These are phyloP conservation scores for Gentiana straminea DNA, from an alignment of 257 asterid species.

Conservation along the genomic window DNA sequence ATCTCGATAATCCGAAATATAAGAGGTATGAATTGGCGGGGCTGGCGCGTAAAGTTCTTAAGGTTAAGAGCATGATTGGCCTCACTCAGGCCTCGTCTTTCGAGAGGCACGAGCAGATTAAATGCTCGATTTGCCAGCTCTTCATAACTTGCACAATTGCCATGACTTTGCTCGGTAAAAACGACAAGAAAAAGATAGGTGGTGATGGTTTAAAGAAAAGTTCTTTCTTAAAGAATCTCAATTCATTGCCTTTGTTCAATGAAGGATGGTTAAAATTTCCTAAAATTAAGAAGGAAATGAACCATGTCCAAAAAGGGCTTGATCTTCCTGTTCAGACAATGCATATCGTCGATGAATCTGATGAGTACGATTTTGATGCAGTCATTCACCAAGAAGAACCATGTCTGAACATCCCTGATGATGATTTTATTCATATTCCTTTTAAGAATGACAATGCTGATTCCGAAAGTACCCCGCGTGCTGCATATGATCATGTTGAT, in stretches of 20 bases:
- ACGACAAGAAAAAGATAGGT: slow-evolving; percentile 27
- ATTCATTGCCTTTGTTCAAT: slow-evolving; percentile 34
- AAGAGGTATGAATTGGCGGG: slow-evolving; percentile 47
- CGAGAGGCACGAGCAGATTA: slow-evolving; percentile 63
- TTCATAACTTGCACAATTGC: slow-evolving; percentile 61
- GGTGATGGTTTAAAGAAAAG: slow-evolving; percentile 23
- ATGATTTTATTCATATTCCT: neutral
- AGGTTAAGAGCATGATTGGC: slow-evolving; percentile 65
- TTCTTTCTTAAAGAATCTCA: slow-evolving; percentile 46
- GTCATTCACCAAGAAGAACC: neutral
- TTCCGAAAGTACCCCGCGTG: slow-evolving; percentile 1
- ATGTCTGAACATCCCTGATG: neutral
- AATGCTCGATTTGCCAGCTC: slow-evolving; percentile 66
- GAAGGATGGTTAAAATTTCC: slow-evolving; percentile 65
- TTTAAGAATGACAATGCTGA: neutral
- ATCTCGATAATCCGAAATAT: slow-evolving; percentile 43
- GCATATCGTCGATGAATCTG: slow-evolving; percentile 8
- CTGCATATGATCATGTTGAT: slow-evolving; percentile 15
- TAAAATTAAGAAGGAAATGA: slow-evolving; percentile 25
- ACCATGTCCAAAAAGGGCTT: slow-evolving; percentile 8
- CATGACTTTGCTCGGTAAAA: slow-evolving; percentile 33
- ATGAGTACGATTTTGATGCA: slow-evolving; percentile 5
- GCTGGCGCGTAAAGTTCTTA: slow-evolving; percentile 51
- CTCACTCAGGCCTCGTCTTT: slow-evolving; percentile 60
- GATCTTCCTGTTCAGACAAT: slow-evolving; percentile 16